Evolutionary conservation across 805 yeast species (phyloP).

Genomic region (Wickerhamomyces strasburgensis): DNA sequence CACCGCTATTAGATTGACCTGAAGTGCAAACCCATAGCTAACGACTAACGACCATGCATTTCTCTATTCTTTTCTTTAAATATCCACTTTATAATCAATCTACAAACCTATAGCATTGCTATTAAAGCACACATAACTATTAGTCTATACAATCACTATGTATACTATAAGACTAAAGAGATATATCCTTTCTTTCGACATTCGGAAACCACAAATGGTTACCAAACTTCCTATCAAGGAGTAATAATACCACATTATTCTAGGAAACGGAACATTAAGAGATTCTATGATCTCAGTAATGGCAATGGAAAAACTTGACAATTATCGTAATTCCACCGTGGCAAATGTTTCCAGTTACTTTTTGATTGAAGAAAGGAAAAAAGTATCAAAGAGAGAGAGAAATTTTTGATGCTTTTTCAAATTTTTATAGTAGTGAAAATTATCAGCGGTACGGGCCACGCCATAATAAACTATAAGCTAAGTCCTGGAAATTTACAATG

Average conservation of each 20-base stretch:
- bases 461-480: background rate
- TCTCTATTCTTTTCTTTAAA: no score
- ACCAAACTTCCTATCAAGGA: slow-evolving; percentile 32
- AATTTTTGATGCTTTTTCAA: slow-evolving; percentile 3
- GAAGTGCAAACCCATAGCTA: background rate
- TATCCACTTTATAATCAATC: no score
- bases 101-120: no score
- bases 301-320: slow-evolving; percentile 29
- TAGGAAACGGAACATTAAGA: slow-evolving; percentile 27
- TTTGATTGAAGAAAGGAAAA: slow-evolving; percentile 27
- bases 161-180: no score
- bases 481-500: no score
- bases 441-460: slow-evolving; percentile 7
- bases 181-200: slow-evolving; percentile 29
- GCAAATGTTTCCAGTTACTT: slow-evolving; percentile 30
- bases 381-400: slow-evolving; percentile 2
- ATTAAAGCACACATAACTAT: background rate
- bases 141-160: background rate
- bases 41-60: no score
- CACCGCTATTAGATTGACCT: slow-evolving; percentile 33
- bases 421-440: slow-evolving; percentile 6
- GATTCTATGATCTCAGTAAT: slow-evolving; percentile 25
- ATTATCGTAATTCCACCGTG: slow-evolving; percentile 27
- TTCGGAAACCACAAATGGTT: slow-evolving; percentile 26
- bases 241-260: slow-evolving; percentile 14